These are phyloP conservation scores for Harringtonia lauricola DNA, from an alignment of 2,329 filamentous ascomycete genomes.

Conservation along the genomic window DNA sequence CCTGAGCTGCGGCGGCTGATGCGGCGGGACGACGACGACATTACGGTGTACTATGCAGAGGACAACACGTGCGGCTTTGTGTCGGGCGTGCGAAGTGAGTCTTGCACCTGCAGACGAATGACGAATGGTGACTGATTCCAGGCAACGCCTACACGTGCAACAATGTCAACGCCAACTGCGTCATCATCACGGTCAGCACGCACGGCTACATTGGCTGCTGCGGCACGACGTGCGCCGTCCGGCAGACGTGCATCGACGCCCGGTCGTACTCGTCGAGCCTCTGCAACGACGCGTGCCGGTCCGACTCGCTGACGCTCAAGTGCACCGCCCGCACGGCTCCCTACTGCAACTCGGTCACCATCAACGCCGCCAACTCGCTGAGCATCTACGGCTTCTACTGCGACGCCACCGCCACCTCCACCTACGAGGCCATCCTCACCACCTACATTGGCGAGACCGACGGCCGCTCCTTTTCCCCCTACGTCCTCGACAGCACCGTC, in stretches of 20 bases:
- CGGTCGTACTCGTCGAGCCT: not conserved
- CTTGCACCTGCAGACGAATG: too few relatives aligned
- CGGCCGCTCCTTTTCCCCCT: slow-evolving; percentile 8
- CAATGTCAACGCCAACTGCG: slow-evolving; percentile 4
- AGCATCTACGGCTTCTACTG: slow-evolving; percentile 10
- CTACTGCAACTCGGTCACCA: slow-evolving; percentile 10
- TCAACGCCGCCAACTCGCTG: slow-evolving; percentile 8
- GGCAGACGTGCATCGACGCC: slow-evolving; percentile 7
- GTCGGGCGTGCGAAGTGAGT: too few relatives aligned
- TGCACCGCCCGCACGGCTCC: slow-evolving; percentile 5
- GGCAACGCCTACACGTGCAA: slow-evolving; percentile 8
- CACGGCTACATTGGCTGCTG: slow-evolving; percentile 11
- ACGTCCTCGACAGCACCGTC: not conserved
- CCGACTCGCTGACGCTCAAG: slow-evolving; percentile 7
- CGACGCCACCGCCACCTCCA: not conserved
- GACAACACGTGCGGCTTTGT: slow-evolving; percentile 13
- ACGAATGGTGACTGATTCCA: not conserved
- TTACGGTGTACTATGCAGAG: slow-evolving; percentile 8
- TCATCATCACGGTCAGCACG: slow-evolving; percentile 4
- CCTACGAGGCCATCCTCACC: slow-evolving; percentile 5
- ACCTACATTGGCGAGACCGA: slow-evolving; percentile 10
- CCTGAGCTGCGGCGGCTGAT: slow-evolving; percentile 2
- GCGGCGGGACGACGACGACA: not conserved
- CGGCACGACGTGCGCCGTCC: slow-evolving; percentile 6
- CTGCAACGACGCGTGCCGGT: slow-evolving; percentile 5